These are phyloP conservation scores for Drechslerella coelobrocha DNA, from an alignment of 2,329 filamentous ascomycete species.

Conservation along the genomic window DNA sequence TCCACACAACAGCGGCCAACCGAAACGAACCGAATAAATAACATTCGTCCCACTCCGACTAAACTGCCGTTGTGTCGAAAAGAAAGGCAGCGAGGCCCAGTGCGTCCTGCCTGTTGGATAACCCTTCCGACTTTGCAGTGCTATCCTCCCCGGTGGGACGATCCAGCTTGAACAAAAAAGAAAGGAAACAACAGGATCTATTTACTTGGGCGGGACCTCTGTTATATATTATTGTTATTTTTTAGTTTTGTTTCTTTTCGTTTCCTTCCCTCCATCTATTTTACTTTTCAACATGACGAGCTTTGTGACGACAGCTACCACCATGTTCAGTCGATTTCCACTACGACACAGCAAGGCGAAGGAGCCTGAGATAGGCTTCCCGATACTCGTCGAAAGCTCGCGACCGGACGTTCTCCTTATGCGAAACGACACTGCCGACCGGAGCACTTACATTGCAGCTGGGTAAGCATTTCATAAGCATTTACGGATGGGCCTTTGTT, in stretches of 20 bases:
- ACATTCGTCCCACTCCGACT: constrained; percentile 12
- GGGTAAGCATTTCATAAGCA: constrained; percentile 13
- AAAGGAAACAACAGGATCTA: constrained; percentile 9
- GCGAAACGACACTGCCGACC: constrained; percentile 20
- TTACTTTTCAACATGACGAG: constrained; percentile 41
- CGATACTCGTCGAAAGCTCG: constrained; percentile 52
- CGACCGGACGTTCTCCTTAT: constrained; percentile 45
- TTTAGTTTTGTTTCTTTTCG: constrained; percentile 12
- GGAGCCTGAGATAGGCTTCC: constrained; percentile 54
- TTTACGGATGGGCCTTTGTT: neutral
- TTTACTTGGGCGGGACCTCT: constrained; percentile 32
- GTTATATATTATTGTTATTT: constrained; percentile 2
- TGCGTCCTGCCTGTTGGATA: constrained; percentile 49
- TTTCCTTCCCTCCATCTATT: neutral
- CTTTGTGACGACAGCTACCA: constrained; percentile 51
- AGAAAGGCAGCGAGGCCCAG: constrained; percentile 32
- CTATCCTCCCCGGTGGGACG: constrained; percentile 2
- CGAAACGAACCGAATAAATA: constrained; percentile 44
- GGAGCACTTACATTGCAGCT: constrained; percentile 17
- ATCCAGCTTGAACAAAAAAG: constrained; percentile 5
- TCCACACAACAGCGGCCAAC: constrained; percentile 45
- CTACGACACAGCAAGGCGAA: constrained; percentile 54
- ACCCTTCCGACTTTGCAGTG: constrained; percentile 43
- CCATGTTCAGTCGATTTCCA: constrained; percentile 55
- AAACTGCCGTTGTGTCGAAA: constrained; percentile 36